Evolutionary conservation across 2,329 filamentous ascomycete species (phyloP), one percentile per base, ranked within the genome.

Genomic region (Atkinsonella texensis): DNA sequence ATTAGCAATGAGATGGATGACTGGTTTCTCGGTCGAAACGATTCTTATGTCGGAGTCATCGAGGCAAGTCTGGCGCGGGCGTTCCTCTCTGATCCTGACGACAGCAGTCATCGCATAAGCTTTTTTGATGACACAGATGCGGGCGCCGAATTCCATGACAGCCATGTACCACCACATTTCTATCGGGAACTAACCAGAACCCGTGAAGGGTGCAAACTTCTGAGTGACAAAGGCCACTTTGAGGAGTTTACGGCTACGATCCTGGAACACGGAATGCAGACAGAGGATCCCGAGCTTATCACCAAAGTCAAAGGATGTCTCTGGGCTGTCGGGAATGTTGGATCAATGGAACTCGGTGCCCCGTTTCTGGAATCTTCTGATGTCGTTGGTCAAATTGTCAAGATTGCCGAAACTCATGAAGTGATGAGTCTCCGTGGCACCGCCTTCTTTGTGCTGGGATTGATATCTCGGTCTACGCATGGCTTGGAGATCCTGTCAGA

Each of bases 1-100:
- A 98, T 98, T 67, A 96, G 90, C 55, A 93, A 95, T 64, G 94
- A 98, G 66, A 98, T 98, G 93, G 93, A 98, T 59, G 94, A 98
- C 69, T 98, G 93, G 93, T 98, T 97, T 63, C 75, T 98, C 32
- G 93, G 93, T 13, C 83, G 93, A 44, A 98, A 98, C 63, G 91
- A 98, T 65, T 85, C 83, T n/a, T 98, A 98, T 59, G 93, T 98
- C 48, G 80, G 83, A 39, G 79, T 97, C 41, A 91, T 98, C 41
- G 93, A 98, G 67, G 93, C 94, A n/a, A 95, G 90, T 51, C 76
- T 98, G 49, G 89, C 90, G 33, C 84, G 89, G 54, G 85, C 90
- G 0, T 90, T 95, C 58, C 75, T 82, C n/a, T 77, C 84, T 41
- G 80, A 79, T 50, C 69, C 76, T 5, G 79, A 82, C 28, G 76